Evolutionary conservation across 208 protist species (phyloP).

Genomic region (Trichomonas tenax): DNA sequence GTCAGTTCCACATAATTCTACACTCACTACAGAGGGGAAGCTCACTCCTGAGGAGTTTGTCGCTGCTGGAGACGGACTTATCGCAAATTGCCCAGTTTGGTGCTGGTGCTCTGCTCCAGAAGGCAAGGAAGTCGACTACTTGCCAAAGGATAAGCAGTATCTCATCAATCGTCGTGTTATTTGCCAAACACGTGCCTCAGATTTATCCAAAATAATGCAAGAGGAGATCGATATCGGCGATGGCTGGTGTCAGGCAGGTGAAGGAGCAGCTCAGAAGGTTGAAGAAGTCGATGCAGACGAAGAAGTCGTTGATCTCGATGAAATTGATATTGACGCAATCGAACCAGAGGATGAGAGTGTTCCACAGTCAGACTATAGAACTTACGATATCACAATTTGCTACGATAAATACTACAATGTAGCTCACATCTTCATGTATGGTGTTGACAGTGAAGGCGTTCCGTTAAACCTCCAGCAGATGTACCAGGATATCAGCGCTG

Average conservation of each 20-base stretch:
- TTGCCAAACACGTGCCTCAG: background rate
- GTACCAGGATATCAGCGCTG: constrained; percentile 14
- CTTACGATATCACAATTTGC: background rate
- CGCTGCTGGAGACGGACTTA: background rate
- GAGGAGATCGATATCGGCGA: background rate
- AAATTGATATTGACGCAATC: background rate
- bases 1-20: background rate
- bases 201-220: background rate
- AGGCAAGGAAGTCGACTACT: background rate
- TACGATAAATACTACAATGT: constrained; percentile 15
- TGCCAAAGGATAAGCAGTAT: constrained; percentile 13
- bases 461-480: background rate
- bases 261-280: background rate
- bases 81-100: constrained; percentile 1
- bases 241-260: background rate
- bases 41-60: background rate
- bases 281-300: background rate
- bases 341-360: background rate
- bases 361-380: background rate
- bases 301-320: background rate
- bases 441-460: background rate
- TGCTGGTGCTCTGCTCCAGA: background rate
- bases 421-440: background rate
- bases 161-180: background rate
- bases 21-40: background rate